Percentiles rank a stretch among this genome's conserved stretches.
Evolutionary conservation across 192 early-diverging fungal species (phyloP).

Genomic region (Podila minutissima): DNA sequence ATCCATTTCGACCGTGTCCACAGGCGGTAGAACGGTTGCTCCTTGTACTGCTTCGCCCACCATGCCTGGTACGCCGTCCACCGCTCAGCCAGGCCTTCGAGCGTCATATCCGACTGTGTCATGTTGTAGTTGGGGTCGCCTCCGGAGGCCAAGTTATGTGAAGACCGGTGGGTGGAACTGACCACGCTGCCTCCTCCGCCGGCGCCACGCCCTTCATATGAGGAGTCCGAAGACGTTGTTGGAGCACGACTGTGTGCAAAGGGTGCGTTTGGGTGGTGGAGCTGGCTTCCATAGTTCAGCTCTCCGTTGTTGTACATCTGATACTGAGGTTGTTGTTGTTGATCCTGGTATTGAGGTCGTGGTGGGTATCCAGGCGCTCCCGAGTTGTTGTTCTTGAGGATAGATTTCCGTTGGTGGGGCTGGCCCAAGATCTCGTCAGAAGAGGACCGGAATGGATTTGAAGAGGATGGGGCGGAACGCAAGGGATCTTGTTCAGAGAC

Average conservation of each 20-base stretch:
- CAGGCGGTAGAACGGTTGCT: conserved; percentile 16
- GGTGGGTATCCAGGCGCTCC: no score
- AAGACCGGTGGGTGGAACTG: conserved; percentile 2
- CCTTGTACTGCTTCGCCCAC: conserved; percentile 28
- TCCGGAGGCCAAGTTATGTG: background rate
- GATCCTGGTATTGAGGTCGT: background rate
- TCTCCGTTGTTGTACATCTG: background rate
- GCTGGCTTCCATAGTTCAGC: background rate
- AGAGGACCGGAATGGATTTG: background rate
- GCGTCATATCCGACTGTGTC: conserved; percentile 21
- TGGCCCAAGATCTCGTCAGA: no score
- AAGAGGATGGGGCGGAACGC: background rate
- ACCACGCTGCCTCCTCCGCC: background rate
- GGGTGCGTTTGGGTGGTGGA: background rate
- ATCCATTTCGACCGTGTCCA: conserved; percentile 28
- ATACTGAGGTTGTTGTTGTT: background rate
- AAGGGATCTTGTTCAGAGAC: background rate
- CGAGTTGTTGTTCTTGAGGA: background rate
- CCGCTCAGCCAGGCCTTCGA: conserved; percentile 14
- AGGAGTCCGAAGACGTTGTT: background rate
- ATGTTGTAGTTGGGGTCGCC: conserved; percentile 8
- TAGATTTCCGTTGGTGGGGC: background rate
- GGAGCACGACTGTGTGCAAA: background rate
- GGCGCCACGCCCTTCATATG: background rate
- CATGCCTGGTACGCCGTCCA: conserved; percentile 14